Evolutionary conservation across 306 rosid genomes (phyloP), one percentile per base, ranked within the genome.

Genomic region (Glycyrrhiza uralensis): DNA sequence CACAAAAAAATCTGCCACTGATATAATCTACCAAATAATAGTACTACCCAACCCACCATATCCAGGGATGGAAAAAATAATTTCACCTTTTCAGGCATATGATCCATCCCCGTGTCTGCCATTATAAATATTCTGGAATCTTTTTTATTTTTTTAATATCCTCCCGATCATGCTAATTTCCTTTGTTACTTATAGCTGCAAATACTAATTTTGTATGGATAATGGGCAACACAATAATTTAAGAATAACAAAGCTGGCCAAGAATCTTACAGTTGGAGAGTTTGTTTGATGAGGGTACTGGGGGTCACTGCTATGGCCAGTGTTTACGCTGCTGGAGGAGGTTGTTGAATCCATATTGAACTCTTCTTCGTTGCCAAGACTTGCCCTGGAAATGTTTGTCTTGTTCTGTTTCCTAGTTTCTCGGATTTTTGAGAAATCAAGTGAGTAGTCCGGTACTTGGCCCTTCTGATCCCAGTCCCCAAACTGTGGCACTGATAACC

Each of bases 391-490:
- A 50, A 89, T 76, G 11, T 86, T 93, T 35, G 90, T 82, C 80
- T 94, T 94, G 91, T 94, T 91, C 66, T 91, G 97, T 87, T 94
- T 94, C 88, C 97, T 94, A 58, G 75, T 85, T 82, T 94, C 99
- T 66, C 99, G 78, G 24, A 94, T 91, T 82, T 94, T 94, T 12
- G 99, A 87, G 87, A 94, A 94, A 86, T 94, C 99, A 59, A 91
- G 80, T 1, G 97, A 94, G 80, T 94, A 94, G 55, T 94, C 99
- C 0, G 97, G 97, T 56, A 87, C 49, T 78, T 82, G 92, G 2
- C 95, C 98, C 70, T 87, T 91, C 79, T 91, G 97, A 66, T 94
- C 99, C 99, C 99, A 94, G 46, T 89, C 97, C 64, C 99, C 99
- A 74, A 91, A 94, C 71, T 94, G 99, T 23, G 99, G 99, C 75